These are phyloP conservation scores for Xylaria sp. DNA, from an alignment of 2,329 filamentous ascomycete species.

Conservation along the genomic window DNA sequence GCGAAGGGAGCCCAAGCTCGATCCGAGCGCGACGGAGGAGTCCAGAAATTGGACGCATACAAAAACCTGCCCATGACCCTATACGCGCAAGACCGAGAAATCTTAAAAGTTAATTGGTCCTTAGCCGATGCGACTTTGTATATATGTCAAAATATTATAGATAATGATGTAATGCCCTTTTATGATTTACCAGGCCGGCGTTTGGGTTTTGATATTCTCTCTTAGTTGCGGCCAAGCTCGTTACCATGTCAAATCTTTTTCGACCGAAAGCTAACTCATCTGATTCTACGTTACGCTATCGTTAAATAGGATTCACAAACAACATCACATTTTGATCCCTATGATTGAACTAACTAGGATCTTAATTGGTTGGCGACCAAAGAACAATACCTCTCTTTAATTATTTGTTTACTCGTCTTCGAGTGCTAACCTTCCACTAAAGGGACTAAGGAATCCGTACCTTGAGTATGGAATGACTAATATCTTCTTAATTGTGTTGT, in stretches of 20 bases:
- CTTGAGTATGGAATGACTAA: too few relatives aligned
- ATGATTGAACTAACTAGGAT: not conserved
- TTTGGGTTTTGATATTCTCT: slow-evolving; percentile 33
- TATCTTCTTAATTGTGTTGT: too few relatives aligned
- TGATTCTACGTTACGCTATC: slow-evolving; percentile 10
- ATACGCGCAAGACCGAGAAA: slow-evolving; percentile 56
- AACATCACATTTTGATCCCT: not conserved
- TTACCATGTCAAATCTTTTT: not conserved
- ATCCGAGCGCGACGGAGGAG: slow-evolving; percentile 56
- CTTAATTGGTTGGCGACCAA: slow-evolving; percentile 1
- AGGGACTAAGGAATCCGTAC: not conserved
- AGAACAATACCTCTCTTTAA: not conserved
- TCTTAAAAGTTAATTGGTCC: slow-evolving; percentile 50
- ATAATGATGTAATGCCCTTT: slow-evolving; percentile 37
- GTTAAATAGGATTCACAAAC: not conserved
- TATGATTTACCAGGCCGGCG: slow-evolving; percentile 8
- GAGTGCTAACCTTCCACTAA: not conserved
- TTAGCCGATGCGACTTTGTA: slow-evolving; percentile 46
- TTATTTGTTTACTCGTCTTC: too few relatives aligned
- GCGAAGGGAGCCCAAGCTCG: slow-evolving; percentile 52
- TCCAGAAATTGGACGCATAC: slow-evolving; percentile 61
- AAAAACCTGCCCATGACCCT: slow-evolving; percentile 58
- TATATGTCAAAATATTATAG: slow-evolving; percentile 48
- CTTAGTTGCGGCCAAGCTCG: slow-evolving; percentile 9
- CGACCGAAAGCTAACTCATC: slow-evolving; percentile 23